A percentile compares a stretch with the other conserved stretches of the same genome.
phyloP scores from a whole-genome alignment of 495 filamentous ascomycete species.

The Staphylotrichum tortipilum region DNA sequence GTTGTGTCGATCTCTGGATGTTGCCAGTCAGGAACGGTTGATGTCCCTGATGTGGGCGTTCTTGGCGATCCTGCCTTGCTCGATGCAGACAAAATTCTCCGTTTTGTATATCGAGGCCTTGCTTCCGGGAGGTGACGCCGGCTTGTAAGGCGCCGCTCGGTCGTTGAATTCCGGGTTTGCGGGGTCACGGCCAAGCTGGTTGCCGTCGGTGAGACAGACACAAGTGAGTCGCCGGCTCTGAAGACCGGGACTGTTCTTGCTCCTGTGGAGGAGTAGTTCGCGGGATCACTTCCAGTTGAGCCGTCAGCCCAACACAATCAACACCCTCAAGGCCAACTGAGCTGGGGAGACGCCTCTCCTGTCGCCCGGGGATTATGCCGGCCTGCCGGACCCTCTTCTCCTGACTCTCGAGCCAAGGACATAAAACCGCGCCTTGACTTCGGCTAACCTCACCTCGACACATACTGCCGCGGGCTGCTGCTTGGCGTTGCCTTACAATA shows the following conservation, averaged over 20 bases:
- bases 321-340: conserved; percentile 34
- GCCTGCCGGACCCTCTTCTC: conserved; percentile 32
- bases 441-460: conserved; percentile 54
- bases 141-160: conserved; percentile 37
- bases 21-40: conserved; percentile 49
- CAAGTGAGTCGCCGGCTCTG: conserved; percentile 39
- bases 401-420: conserved; percentile 47
- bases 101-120: conserved; percentile 57
- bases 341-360: conserved; percentile 44
- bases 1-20: conserved; percentile 50
- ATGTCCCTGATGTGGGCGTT: too few relatives aligned
- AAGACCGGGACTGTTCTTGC: conserved; percentile 54
- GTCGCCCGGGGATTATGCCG: conserved; percentile 42
- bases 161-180: conserved; percentile 32
- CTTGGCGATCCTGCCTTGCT: too few relatives aligned
- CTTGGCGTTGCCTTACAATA: too few relatives aligned
- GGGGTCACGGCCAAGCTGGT: conserved; percentile 51
- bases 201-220: conserved; percentile 48
- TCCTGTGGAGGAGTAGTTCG: conserved; percentile 59
- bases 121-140: conserved; percentile 49
- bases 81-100: conserved; percentile 45
- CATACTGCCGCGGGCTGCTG: conserved; percentile 47
- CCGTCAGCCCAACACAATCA: conserved; percentile 29
- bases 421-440: conserved; percentile 49
- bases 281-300: conserved; percentile 49